Conservation (phyloP, 2,329 filamentous ascomycete species). For the Rhinocladiella similis region DNA sequence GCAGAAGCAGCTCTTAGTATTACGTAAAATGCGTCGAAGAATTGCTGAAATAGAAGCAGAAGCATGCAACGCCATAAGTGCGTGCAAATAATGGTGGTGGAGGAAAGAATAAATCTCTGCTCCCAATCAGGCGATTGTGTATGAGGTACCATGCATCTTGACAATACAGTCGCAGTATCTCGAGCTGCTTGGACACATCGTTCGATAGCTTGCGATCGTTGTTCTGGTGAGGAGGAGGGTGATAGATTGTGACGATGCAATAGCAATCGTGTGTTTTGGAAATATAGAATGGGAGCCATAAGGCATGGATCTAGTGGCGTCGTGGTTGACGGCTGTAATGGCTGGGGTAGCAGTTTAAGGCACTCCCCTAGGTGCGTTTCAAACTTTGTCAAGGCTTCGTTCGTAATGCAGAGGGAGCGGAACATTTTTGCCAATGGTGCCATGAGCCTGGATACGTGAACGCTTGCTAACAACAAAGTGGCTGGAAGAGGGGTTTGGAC, state of each 20-base stretch:
- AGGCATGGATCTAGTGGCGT: constrained; percentile 71
- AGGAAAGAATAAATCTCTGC: constrained; percentile 62
- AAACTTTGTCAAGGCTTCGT: constrained; percentile 70
- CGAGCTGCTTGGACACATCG: constrained; percentile 72
- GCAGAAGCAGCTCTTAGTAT: constrained; percentile 71
- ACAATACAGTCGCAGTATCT: constrained; percentile 76
- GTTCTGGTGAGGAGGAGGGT: constrained; percentile 65
- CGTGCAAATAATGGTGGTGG: constrained; percentile 73
- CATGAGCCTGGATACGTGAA: constrained; percentile 79
- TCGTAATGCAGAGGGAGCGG: constrained; percentile 64
- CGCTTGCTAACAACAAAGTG: constrained; percentile 59
- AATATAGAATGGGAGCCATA: constrained; percentile 71
- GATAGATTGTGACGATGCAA: constrained; percentile 87
- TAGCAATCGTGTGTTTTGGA: constrained; percentile 80
- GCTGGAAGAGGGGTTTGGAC: constrained; percentile 58
- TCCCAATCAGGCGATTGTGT: constrained; percentile 35
- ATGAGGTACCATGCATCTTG: constrained; percentile 59
- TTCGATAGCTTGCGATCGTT: constrained; percentile 71
- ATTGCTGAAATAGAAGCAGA: constrained; percentile 72
- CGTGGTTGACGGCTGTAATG: constrained; percentile 67
- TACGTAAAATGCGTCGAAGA: constrained; percentile 69
- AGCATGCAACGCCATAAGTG: constrained; percentile 88
- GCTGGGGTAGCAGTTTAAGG: constrained; percentile 70
- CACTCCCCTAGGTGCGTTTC: constrained; percentile 79
- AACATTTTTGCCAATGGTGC: constrained; percentile 71